Evolutionary conservation across 2,329 filamentous ascomycete genomes (phyloP).

Genomic region (Colletotrichum sp.): DNA sequence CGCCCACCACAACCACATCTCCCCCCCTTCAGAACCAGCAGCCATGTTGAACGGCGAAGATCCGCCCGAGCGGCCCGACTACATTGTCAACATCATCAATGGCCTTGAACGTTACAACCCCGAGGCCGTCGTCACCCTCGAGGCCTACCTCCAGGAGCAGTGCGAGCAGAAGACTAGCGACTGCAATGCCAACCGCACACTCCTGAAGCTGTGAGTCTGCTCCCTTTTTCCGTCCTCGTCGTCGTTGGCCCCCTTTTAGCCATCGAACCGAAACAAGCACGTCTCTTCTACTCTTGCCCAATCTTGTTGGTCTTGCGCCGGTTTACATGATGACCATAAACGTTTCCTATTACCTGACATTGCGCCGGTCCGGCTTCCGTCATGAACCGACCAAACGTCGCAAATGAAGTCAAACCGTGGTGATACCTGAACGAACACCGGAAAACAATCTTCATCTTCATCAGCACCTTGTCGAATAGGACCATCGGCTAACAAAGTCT

Average conservation of each 20-base stretch:
- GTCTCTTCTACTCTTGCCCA: not conserved
- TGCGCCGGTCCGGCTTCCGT: slow-evolving; percentile 50
- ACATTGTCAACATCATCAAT: slow-evolving; percentile 93
- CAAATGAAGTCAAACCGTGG: slow-evolving; percentile 68
- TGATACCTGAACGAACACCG: slow-evolving; percentile 58
- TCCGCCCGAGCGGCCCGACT: slow-evolving; percentile 87
- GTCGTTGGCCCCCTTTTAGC: not conserved
- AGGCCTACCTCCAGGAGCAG: slow-evolving; percentile 93
- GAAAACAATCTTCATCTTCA: slow-evolving; percentile 22
- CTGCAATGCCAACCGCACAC: slow-evolving; percentile 93
- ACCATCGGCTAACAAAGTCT: not conserved
- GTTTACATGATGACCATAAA: slow-evolving; percentile 77
- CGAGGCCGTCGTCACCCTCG: slow-evolving; percentile 90
- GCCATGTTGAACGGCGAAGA: slow-evolving; percentile 76
- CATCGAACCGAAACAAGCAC: not conserved
- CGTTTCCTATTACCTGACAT: slow-evolving; percentile 99
- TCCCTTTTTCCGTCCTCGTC: not conserved
- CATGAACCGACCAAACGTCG: slow-evolving; percentile 51
- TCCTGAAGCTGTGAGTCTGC: slow-evolving; percentile 90
- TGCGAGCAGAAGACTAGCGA: slow-evolving; percentile 95
- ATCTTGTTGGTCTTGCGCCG: slow-evolving; percentile 18
- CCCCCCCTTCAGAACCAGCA: slow-evolving; percentile 17
- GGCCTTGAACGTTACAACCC: slow-evolving; percentile 98
- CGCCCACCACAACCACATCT: no score
- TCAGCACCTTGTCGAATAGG: slow-evolving; percentile 55